Evolutionary conservation across 2,329 filamentous ascomycete species (phyloP), one percentile per base, ranked within the genome.

Genomic region (Nigrograna mackinnonii): DNA sequence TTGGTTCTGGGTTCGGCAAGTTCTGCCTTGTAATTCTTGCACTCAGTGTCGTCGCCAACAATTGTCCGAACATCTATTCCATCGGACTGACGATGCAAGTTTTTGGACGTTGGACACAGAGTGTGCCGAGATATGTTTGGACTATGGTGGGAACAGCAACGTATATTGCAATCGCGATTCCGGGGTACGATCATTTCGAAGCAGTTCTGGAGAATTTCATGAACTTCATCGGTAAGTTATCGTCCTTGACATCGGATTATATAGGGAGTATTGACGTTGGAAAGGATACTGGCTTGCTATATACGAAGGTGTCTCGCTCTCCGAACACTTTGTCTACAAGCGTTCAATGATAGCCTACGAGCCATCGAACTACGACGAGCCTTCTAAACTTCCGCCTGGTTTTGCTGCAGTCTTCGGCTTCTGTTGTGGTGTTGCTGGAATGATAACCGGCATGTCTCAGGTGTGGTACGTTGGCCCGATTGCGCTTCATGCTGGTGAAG

Each of bases 221-320:
- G 82, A 62, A 66, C 41, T 62, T 67, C 47, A 65, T 62, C 22
- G 57, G 52, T 55, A 39, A 47, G 48, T 36, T 6, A 32, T 21
- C 5, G 11, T 16, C 9, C 12, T 32, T n/a, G 2, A 4, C 13
- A 34, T 21, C 6, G 18, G 6, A 16, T 21, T 6, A 11, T 32
- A 37, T 17, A 46, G 46, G 26, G 39, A 18, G 12, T 61, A 57
- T 48, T 66, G 22, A 54, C 37, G 4, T 2, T 11, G 57, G 47
- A 58, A 68, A 56, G 80, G 80, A 2, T 90, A 89, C 72, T 90
- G 86, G 85, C 75, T 89, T 2, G 82, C 85, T 35, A 87, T 89
- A 55, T 90, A 89, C 69, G 79, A 82, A 50, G 84, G 79, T 35
- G 80, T 89, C 49, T 73, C 79, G 1, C 62, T 89, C 14, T 71